phyloP scores from a whole-genome alignment of 768 basidiomycete species.

The Lanmaoa pseudosensibilis region DNA sequence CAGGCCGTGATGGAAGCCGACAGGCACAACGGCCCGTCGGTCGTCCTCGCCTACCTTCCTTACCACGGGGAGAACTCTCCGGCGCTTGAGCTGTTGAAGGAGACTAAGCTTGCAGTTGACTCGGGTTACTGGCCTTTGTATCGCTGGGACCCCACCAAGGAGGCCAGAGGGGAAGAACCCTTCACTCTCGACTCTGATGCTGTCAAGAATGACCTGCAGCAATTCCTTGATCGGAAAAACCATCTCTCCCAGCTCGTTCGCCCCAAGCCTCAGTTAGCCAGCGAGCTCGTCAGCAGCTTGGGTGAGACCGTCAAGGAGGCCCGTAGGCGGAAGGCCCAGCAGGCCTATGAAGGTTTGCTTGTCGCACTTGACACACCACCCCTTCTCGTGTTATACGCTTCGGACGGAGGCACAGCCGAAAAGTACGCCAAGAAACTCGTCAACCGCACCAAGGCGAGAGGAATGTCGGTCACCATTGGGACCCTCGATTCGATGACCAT shows the following conservation, averaged over 20 bases:
- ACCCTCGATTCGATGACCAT: conserved; percentile 81
- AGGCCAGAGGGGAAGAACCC: conserved; percentile 70
- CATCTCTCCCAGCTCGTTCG: conserved; percentile 92
- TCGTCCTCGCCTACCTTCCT: conserved; percentile 93
- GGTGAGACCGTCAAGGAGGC: conserved; percentile 85
- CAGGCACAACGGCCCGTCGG: conserved; percentile 81
- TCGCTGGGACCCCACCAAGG: conserved; percentile 93
- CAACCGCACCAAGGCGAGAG: conserved; percentile 79
- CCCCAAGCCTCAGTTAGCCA: conserved; percentile 75
- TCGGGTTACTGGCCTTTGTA: conserved; percentile 98
- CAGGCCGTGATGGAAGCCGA: conserved; percentile 93
- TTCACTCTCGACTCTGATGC: conserved; percentile 92
- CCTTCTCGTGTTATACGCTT: conserved; percentile 87
- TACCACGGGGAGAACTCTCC: conserved; percentile 74
- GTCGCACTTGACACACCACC: conserved; percentile 87
- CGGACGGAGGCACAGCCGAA: conserved; percentile 94
- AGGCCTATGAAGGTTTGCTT: conserved; percentile 82
- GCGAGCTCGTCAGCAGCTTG: conserved; percentile 78
- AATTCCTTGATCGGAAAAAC: conserved; percentile 95
- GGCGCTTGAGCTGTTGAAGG: conserved; percentile 90
- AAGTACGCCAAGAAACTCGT: conserved; percentile 90
- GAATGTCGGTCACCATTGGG: conserved; percentile 70
- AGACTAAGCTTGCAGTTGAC: conserved; percentile 96
- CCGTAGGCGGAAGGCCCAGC: conserved; percentile 75
- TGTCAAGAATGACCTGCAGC: conserved; percentile 89